Evolutionary conservation across 202 grass and related monocot species (phyloP).

Genomic region (Digitaria exilis): DNA sequence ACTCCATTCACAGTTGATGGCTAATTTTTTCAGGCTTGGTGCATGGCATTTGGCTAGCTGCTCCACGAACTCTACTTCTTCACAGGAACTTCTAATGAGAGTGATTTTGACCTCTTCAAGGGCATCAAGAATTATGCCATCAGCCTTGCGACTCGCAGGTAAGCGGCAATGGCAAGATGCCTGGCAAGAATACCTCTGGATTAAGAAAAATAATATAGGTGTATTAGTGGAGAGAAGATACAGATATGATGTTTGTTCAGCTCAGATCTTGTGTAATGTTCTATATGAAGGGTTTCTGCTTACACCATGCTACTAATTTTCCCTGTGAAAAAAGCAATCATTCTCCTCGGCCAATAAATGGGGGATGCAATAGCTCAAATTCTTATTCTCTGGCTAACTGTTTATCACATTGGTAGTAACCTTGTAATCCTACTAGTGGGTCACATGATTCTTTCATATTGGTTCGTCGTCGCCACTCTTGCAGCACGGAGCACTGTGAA

Average conservation of each 20-base stretch:
- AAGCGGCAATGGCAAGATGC: background rate
- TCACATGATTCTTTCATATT: background rate
- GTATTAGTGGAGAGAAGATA: background rate
- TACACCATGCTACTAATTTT: background rate
- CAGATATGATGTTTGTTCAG: background rate
- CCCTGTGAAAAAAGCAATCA: background rate
- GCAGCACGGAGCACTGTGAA: background rate
- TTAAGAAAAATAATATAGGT: background rate
- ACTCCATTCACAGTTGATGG: background rate
- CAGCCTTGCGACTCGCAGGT: background rate
- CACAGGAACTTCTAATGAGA: background rate
- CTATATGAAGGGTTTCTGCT: background rate
- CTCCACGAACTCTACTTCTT: background rate
- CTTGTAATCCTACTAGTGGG: too few species aligned
- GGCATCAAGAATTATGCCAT: background rate
- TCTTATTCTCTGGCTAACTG: background rate
- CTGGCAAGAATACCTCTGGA: background rate
- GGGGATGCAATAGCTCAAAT: too few species aligned
- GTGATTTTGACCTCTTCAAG: background rate
- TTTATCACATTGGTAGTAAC: background rate
- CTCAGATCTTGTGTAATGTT: too few species aligned
- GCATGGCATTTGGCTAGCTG: background rate
- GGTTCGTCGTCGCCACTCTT: background rate
- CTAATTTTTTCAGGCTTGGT: constrained; percentile 4
- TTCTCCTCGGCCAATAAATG: background rate